Evolutionary conservation across 2,329 filamentous ascomycete genomes (phyloP), one percentile per base, ranked within the genome.

Genomic region (Diaporthe helianthi): DNA sequence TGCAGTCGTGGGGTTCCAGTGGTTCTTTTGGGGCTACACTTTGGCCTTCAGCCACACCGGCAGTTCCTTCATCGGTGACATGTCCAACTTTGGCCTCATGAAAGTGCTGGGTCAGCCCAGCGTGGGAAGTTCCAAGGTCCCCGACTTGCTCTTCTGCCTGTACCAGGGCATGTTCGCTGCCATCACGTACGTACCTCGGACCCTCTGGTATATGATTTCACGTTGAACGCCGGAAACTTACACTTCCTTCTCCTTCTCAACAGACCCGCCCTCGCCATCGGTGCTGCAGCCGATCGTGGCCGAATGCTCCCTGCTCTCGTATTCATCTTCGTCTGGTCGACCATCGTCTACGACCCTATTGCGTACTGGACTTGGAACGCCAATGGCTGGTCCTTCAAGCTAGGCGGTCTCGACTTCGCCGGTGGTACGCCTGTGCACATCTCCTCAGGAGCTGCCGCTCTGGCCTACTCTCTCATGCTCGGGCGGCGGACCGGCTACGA

Each of bases 1-100:
- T 4, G 92, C 89, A 13, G 89, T 97, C 73, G 89, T 94, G 71
- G 90, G 89, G 61, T 97, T 97, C 81, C 93, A 97, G 78, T 97
- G 94, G 93, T 97, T 97, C 84, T 95, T 97, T 84, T 97, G 93
- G 93, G 93, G 93, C 58, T 97, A 95, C 80, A 95, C 92, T 13
- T 83, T 97, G 65, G 87, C 93, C 72, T 97, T 97, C 80, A 94
- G 92, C 8, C 92, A 94, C 80, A 88, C 88, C 26, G 92, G 92
- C 69, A 92, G 91, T 74, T 85, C 85, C 73, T 97, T 89, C 83
- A 91, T 97, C 71, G 93, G 93, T 54, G 87, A 94, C 73, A 85
- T 97, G 58, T 84, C 87, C 73, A 94, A 97, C 85, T 91, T 97
- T 75, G 94, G 93, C 41, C 87, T 97, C 75, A 92, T 86, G 81